Base-by-base conservation (phyloP, 805 yeast genomes). In the Isabelozyma heimii region DNA sequence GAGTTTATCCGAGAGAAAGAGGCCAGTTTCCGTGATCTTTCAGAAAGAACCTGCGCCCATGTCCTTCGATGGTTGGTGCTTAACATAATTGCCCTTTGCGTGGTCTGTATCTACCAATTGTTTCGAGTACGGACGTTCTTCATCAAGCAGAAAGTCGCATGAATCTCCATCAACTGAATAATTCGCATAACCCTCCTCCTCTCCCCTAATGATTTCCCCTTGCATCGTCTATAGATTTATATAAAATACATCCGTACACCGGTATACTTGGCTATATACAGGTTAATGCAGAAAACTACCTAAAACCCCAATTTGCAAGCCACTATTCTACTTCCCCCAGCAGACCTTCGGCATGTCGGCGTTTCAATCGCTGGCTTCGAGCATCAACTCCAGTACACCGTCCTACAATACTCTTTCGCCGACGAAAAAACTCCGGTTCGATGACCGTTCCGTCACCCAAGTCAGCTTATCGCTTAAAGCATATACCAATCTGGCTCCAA, bases 391-490 rank as follows among this genome's bases (percentile, higher is more conserved):
- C 35, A 30, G 35, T 10, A 30, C 35, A 6, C 20, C 7, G 20
- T 40, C 20, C 12, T 43, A 20, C 10, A 37, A 37, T 13, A 9
- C 10, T n/a, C 8, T 12, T 14, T 40, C 47, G 15, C 48, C 52
- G 16, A 45, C 52, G 26, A 55, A 54, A 42, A 62, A 58, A 49
- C 58, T 50, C 8, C 59, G 63, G 20, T 73, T 72, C 46, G 77
- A 73, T 52, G 75, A 71, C 52, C 58, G 77, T 26, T 61, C 76
- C 4, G 67, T 58, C 37, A 69, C 76, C 4, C 49, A 46, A n/a
- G 52, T 67, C 28, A 59, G 67, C 44, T 39, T 60, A 13, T 50
- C 62, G 12, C 46, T 63, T 41, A 53, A 47, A 43, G 44, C 53
- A 24, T 57, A 56, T 43, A 41, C 26, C 37, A 13, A 14, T 12